Base-by-base conservation (phyloP, 2,329 filamentous ascomycete genomes). In the Lachnellula arida region DNA sequence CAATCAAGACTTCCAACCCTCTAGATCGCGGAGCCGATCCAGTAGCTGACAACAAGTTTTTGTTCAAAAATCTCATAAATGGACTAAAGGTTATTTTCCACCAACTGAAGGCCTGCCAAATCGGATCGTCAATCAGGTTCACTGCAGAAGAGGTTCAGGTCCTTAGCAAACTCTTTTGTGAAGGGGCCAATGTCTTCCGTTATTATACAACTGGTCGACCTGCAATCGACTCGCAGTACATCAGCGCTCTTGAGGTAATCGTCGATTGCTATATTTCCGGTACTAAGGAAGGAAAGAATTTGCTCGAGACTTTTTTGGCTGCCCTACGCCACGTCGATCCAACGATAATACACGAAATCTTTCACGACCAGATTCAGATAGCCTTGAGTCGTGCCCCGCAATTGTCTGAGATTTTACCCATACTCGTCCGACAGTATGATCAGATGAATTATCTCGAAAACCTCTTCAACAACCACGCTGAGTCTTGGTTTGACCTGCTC, bases 311-410 rank as follows among this genome's bases (percentile, higher is more conserved):
- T 2, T 99, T 99, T 71, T 95, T 93, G 2, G 97, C 94, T 0
- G 92, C 99, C 25, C 99, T 99, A 70, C 94, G 99, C 70, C 95
- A 93, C 73, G 94, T 99, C 61, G 94, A 99, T 68, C 94, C 94
- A 2, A 94, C 95, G 12, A 97, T 93, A 0, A 99, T 99, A 70
- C 92, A 99, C 67, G 94, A 99, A 75, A 91, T 99, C 42, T 99
- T 99, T 71, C 90, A 96, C 70, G 90, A 92, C 58, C 93, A 97
- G 75, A 97, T 99, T 58, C 93, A n/a, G n/a, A n/a, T n/a, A n/a
- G n/a, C n/a, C n/a, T n/a, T n/a, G n/a, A n/a, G n/a, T n/a, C n/a
- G n/a, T n/a, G n/a, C n/a, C n/a, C n/a, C n/a, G n/a, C n/a, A n/a
- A n/a, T n/a, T n/a, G n/a, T n/a, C n/a, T n/a, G n/a, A n/a, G n/a